Conservation (phyloP, 2,329 filamentous ascomycete genomes). For the Scedosporium minutisporum region DNA sequence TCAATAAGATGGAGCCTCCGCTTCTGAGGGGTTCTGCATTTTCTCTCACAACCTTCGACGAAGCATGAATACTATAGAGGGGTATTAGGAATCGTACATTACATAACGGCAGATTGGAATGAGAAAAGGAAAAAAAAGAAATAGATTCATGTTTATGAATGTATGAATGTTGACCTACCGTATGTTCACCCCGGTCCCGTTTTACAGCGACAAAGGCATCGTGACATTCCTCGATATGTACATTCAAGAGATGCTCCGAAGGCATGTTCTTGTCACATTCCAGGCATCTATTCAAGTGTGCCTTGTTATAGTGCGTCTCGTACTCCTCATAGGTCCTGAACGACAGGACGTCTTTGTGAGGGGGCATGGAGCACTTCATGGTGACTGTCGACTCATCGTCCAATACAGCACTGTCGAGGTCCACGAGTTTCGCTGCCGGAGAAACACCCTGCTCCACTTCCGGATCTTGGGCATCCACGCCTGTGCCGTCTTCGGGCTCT, state of each 20-base stretch:
- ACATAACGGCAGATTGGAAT: background rate
- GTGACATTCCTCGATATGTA: slow-evolving; percentile 89
- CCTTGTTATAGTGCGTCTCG: slow-evolving; percentile 74
- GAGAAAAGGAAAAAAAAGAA: background rate
- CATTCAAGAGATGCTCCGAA: slow-evolving; percentile 63
- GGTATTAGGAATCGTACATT: slow-evolving; percentile 10
- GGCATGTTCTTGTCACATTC: slow-evolving; percentile 86
- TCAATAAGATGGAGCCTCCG: slow-evolving; percentile 82
- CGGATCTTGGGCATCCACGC: background rate
- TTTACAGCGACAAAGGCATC: slow-evolving; percentile 66
- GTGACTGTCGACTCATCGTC: slow-evolving; percentile 27
- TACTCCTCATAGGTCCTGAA: slow-evolving; percentile 74
- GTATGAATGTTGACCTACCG: slow-evolving; percentile 40
- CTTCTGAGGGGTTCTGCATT: slow-evolving; percentile 76
- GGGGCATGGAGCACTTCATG: slow-evolving; percentile 76
- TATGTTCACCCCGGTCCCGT: slow-evolving; percentile 76
- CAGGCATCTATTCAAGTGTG: slow-evolving; percentile 74
- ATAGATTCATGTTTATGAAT: background rate
- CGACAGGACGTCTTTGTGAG: slow-evolving; percentile 58
- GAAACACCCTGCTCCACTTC: slow-evolving; percentile 1
- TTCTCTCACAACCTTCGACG: slow-evolving; percentile 75
- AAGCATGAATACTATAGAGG: slow-evolving; percentile 69
- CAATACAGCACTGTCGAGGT: slow-evolving; percentile 36
- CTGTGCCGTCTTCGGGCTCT: slow-evolving; percentile 37
- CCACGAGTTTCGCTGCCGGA: slow-evolving; percentile 41